Evolutionary conservation across 75 land plant genomes (phyloP).

Genomic region (Sequoia sempervirens): DNA sequence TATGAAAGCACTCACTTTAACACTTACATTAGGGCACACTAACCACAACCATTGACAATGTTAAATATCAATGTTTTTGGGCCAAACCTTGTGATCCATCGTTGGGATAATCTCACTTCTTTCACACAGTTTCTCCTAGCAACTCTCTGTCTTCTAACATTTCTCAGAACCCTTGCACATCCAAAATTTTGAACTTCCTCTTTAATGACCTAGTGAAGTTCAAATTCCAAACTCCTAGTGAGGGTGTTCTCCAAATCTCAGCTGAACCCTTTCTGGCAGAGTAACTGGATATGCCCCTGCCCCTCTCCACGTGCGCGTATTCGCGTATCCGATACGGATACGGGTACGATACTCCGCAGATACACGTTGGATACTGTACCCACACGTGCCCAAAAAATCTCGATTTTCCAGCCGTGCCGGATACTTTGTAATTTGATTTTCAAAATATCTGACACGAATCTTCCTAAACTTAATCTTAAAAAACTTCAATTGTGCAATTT

Average conservation of each 20-base stretch:
- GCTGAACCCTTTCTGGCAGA: background rate
- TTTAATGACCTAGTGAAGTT: background rate
- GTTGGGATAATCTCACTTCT: no score
- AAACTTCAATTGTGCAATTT: no score
- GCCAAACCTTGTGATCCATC: background rate
- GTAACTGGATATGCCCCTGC: no score
- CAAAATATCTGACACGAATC: no score
- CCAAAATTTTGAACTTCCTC: background rate
- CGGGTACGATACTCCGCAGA: no score
- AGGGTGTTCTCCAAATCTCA: background rate
- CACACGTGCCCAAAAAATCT: no score
- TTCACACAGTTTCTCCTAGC: background rate
- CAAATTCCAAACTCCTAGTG: background rate
- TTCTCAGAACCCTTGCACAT: background rate
- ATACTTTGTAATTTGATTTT: no score
- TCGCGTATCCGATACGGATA: no score
- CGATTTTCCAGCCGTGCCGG: no score
- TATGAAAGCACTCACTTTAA: background rate
- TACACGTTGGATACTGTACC: no score
- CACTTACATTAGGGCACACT: background rate
- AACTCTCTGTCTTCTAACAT: background rate
- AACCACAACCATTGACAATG: background rate
- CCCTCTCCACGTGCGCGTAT: no score
- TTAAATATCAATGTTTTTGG: background rate
- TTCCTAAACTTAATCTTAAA: no score